phyloP scores from a whole-genome alignment of 257 asterid species.

The Anisodus acutangulus region DNA sequence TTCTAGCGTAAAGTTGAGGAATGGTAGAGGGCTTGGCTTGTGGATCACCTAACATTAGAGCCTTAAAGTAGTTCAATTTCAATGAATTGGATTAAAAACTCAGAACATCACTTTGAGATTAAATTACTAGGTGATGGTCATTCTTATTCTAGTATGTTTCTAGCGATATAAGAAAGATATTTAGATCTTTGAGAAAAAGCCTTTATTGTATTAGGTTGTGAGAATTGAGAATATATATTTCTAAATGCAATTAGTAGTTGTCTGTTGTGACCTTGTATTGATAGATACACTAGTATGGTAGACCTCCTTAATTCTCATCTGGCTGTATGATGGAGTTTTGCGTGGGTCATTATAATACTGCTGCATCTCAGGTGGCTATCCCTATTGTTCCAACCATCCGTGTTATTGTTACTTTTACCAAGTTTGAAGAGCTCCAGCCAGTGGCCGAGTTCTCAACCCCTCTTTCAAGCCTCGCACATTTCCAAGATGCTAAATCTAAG shows the following conservation, averaged over 20 bases:
- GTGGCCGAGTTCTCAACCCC: constrained; percentile 89
- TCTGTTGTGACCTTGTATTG: not conserved
- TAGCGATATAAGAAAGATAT: not conserved
- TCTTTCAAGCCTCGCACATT: constrained; percentile 76
- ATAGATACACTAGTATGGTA: not conserved
- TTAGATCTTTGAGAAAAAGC: constrained; percentile 13
- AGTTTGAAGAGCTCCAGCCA: constrained; percentile 86
- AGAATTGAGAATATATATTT: not conserved
- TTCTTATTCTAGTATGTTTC: not conserved
- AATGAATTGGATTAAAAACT: not conserved
- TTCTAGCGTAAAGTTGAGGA: not conserved
- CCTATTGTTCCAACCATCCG: constrained; percentile 91
- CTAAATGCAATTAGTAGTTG: not conserved
- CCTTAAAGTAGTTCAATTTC: not conserved
- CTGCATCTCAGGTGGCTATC: constrained; percentile 74
- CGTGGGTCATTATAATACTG: not conserved
- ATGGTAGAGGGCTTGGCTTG: not conserved
- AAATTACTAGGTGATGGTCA: not conserved
- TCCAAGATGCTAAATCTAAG: constrained; percentile 79
- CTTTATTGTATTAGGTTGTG: not conserved
- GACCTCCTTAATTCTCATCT: not conserved
- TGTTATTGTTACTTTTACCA: constrained; percentile 89
- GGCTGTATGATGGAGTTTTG: not conserved
- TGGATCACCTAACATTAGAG: not conserved
- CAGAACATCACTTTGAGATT: not conserved